Evolutionary conservation across 176 grass and related monocot species (phyloP).

Genomic region (Phoenix dactylifera): DNA sequence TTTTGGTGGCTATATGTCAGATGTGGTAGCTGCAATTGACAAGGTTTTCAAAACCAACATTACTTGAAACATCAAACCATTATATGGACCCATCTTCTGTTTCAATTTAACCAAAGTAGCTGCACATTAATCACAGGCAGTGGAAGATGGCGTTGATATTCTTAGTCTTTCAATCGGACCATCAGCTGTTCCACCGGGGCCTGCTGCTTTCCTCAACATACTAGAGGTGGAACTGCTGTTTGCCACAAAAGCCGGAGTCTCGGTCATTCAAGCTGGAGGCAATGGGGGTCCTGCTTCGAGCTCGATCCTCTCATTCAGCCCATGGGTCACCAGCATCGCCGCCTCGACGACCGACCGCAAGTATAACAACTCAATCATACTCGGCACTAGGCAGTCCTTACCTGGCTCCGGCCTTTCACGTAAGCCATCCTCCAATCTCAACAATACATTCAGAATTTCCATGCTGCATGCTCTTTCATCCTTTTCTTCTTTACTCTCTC

Average conservation of each 20-base stretch:
- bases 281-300: conserved; percentile 61
- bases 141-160: conserved; percentile 83
- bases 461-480: too few relatives aligned
- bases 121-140: conserved; percentile 34
- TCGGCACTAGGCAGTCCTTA: conserved; percentile 44
- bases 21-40: conserved; percentile 83
- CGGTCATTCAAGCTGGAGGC: conserved; percentile 76
- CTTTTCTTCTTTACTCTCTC: conserved; percentile 13
- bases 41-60: conserved; percentile 29
- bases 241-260: conserved; percentile 79
- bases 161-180: conserved; percentile 76
- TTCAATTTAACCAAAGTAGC: neutral
- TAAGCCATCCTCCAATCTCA: conserved; percentile 26
- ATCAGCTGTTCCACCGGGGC: conserved; percentile 39
- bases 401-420: conserved; percentile 46
- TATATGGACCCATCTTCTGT: neutral
- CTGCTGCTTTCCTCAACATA: conserved; percentile 73
- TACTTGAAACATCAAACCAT: too few relatives aligned
- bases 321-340: conserved; percentile 85
- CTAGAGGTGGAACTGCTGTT: conserved; percentile 82
- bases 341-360: conserved; percentile 59
- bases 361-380: conserved; percentile 63
- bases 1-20: conserved; percentile 92
- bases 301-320: conserved; percentile 81
- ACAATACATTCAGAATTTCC: neutral